phyloP scores from a whole-genome alignment of 2,329 filamentous ascomycete species.

The Drechslerella dactyloides region DNA sequence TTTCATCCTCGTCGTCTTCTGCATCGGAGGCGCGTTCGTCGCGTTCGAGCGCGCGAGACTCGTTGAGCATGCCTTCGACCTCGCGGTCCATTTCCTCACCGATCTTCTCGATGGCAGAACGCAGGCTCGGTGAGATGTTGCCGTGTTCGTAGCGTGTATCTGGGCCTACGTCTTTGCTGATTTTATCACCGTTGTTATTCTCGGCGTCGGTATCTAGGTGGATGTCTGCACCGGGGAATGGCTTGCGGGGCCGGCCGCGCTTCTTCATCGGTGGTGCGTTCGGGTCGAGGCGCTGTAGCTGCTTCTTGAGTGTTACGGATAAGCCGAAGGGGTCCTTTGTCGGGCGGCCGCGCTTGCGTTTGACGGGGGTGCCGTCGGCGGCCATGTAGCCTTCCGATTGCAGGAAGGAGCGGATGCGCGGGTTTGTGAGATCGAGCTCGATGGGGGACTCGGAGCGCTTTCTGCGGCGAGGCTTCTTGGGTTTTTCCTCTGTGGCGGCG shows the following conservation, averaged over 20 bases:
- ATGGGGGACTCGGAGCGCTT: constrained; percentile 22
- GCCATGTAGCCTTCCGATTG: constrained; percentile 46
- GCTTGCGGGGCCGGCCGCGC: constrained; percentile 30
- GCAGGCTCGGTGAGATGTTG: constrained; percentile 31
- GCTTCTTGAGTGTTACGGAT: constrained; percentile 45
- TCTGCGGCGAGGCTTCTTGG: background rate
- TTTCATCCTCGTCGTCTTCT: constrained; percentile 1
- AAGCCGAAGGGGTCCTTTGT: constrained; percentile 47
- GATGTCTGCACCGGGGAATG: constrained; percentile 26
- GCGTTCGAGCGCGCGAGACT: constrained; percentile 9
- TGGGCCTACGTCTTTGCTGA: too few species aligned
- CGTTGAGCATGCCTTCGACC: constrained; percentile 32
- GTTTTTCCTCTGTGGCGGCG: background rate
- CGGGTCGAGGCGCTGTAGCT: constrained; percentile 31
- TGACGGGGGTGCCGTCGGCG: constrained; percentile 43
- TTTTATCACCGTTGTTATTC: too few species aligned
- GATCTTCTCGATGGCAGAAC: constrained; percentile 38
- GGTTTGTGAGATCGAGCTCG: constrained; percentile 45
- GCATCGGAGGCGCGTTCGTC: background rate
- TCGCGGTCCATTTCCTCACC: constrained; percentile 41
- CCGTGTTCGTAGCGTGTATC: background rate
- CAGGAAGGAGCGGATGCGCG: constrained; percentile 31
- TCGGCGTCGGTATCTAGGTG: too few species aligned
- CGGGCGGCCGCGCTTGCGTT: constrained; percentile 31
- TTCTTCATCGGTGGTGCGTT: constrained; percentile 46